Evolutionary conservation across 108 stramenopile genomes (phyloP), one percentile per base, ranked within the genome.

Genomic region (Skeletonema tropicum): DNA sequence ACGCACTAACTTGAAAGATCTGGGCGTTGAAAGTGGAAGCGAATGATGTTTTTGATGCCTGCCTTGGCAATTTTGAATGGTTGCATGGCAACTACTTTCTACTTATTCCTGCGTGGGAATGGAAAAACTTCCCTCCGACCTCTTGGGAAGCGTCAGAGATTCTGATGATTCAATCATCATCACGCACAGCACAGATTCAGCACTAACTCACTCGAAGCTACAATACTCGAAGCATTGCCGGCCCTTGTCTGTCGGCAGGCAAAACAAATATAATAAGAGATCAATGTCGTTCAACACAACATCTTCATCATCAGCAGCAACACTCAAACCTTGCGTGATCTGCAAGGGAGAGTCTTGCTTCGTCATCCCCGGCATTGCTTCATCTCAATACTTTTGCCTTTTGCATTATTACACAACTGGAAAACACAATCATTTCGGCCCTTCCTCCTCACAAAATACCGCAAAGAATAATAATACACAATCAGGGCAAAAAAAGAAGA

Each of bases 401-500:
- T 48, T 81, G 2, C 90, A 91, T 46, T 94, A 94, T 73, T 94
- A 88, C 77, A 87, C 90, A 8, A 87, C 92, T 19, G 84, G 84
- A 5, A 89, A 86, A 21, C 75, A 86, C 30, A 33, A 30, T 15
- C 30, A 62, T 10, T 64, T 49, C 17, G 42, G 42, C 52, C 19
- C 52, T 29, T 29, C 26, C 26, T 29, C 26, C 26, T 29, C 26
- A 29, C 26, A 29, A 29, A 29, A 29, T 29, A 1, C 26, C 23
- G 26, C 38, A 4, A 55, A 36, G 30, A 23, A 66, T 29, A 23
- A 66, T 29, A n/a, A 15, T 7, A 62, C 26, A 6, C 30, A 25
- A 41, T 2, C 46, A 13, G 32, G 10, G 31, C 23, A 57, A 32
- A 62, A 55, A 64, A 72, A 55, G 66, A 72, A 55, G 76, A 86